Conservation (phyloP, 495 filamentous ascomycete species). For the Polyplosphaeria fusca region DNA sequence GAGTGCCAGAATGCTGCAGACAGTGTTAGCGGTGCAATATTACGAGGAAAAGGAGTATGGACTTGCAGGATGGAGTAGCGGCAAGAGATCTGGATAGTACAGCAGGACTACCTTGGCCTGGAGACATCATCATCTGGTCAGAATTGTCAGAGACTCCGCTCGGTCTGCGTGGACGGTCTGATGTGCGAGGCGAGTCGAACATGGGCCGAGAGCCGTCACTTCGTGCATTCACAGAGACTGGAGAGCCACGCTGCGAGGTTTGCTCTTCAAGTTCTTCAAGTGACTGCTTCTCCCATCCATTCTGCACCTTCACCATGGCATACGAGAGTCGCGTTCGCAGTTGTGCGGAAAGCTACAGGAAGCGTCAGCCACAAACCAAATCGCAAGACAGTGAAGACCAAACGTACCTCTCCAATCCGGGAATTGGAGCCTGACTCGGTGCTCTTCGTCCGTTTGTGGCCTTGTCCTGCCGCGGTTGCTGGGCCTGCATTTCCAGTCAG, state of each 20-base stretch:
- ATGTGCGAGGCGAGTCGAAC: slow-evolving; percentile 24
- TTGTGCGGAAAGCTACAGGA: slow-evolving; percentile 65
- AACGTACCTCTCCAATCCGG: slow-evolving; percentile 68
- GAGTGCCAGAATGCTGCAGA: slow-evolving; percentile 24
- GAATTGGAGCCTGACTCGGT: slow-evolving; percentile 56
- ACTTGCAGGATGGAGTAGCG: slow-evolving; percentile 20
- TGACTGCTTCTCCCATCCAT: slow-evolving; percentile 71
- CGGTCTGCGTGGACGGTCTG: slow-evolving; percentile 23
- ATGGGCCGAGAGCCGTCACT: slow-evolving; percentile 10
- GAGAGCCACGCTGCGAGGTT: slow-evolving; percentile 53
- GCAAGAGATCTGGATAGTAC: slow-evolving; percentile 9
- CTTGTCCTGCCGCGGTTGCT: slow-evolving; percentile 3
- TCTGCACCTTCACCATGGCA: slow-evolving; percentile 84
- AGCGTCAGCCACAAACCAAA: slow-evolving; percentile 21
- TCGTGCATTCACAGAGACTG: slow-evolving; percentile 1
- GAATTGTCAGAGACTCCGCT: slow-evolving; percentile 32
- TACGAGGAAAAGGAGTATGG: background rate
- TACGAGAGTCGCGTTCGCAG: slow-evolving; percentile 79
- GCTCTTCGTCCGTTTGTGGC: slow-evolving; percentile 69
- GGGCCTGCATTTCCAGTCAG: background rate
- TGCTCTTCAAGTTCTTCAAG: slow-evolving; percentile 68
- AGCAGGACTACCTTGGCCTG: slow-evolving; percentile 21
- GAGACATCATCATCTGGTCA: slow-evolving; percentile 27
- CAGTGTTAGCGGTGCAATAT: background rate
- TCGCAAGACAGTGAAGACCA: slow-evolving; percentile 26